These are phyloP conservation scores for Leccinum imitatum DNA, from an alignment of 768 basidiomycete genomes.

Conservation along the genomic window DNA sequence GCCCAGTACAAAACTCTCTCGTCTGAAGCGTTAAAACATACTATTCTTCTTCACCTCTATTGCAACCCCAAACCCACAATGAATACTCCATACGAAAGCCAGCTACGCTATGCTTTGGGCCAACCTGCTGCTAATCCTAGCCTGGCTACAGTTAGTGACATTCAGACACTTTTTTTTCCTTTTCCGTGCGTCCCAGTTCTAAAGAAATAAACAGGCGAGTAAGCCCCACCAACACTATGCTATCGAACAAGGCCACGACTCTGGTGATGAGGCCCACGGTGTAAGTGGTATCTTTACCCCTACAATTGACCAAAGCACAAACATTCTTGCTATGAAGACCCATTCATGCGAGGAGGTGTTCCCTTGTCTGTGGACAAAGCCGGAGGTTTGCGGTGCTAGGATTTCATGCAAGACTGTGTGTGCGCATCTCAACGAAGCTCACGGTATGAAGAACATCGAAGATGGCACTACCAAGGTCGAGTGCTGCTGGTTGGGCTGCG, in stretches of 20 bases:
- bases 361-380: not conserved
- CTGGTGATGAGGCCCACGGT: not conserved
- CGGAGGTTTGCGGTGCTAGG: not conserved
- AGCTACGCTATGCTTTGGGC: not conserved
- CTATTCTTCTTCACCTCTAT: not conserved
- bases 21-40: too few species aligned
- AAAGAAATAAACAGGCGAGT: not conserved
- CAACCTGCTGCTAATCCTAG: too few species aligned
- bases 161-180: not conserved
- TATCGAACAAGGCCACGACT: not conserved
- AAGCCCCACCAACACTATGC: too few species aligned
- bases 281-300: not conserved
- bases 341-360: not conserved
- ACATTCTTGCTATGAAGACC: not conserved
- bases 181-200: not conserved
- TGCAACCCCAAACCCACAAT: not conserved
- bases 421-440: not conserved
- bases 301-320: not conserved
- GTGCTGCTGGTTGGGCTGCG: slow-evolving; percentile 1
- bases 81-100: not conserved
- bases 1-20: not conserved
- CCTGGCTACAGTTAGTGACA: not conserved
- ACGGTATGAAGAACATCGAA: not conserved
- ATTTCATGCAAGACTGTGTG: slow-evolving; percentile 1
- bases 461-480: fast-evolving